A percentile compares a stretch with the other conserved stretches of the same genome.
Evolutionary conservation across 768 basidiomycete species (phyloP).

Genomic region (Saitozyma podzolica): DNA sequence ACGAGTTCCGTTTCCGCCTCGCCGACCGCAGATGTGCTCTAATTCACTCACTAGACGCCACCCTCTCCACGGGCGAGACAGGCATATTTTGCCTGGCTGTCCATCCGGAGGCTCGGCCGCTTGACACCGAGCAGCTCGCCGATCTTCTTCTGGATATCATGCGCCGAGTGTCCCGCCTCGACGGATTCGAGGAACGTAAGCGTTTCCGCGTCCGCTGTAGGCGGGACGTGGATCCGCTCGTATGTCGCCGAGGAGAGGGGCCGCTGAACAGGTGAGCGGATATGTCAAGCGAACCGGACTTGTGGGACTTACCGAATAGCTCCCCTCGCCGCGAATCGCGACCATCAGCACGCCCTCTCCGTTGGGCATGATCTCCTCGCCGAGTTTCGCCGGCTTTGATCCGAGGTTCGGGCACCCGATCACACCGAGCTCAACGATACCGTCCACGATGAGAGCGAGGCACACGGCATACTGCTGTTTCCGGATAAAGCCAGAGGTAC

Average conservation of each 20-base stretch:
- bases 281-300: not conserved
- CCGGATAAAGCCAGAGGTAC: slow-evolving; percentile 88
- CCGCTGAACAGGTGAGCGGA: slow-evolving; percentile 52
- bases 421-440: slow-evolving; percentile 75
- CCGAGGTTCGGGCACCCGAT: slow-evolving; percentile 89
- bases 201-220: slow-evolving; percentile 56
- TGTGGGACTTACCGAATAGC: slow-evolving; percentile 41
- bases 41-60: slow-evolving; percentile 52
- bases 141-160: slow-evolving; percentile 75
- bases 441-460: slow-evolving; percentile 76
- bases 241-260: slow-evolving; percentile 60
- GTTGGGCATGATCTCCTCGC: slow-evolving; percentile 53
- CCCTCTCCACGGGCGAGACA: slow-evolving; percentile 84
- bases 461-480: slow-evolving; percentile 94
- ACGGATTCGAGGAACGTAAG: slow-evolving; percentile 80
- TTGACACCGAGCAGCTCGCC: slow-evolving; percentile 68
- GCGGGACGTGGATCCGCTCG: slow-evolving; percentile 58
- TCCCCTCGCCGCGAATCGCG: slow-evolving; percentile 80
- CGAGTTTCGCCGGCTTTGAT: slow-evolving; percentile 60
- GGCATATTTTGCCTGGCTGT: slow-evolving; percentile 93
- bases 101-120: slow-evolving; percentile 74
- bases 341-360: slow-evolving; percentile 77
- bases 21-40: too few species aligned
- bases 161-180: slow-evolving; percentile 88
- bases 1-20: slow-evolving; percentile 55